Conservation (phyloP, 805 yeast genomes). For the Lipomyces kockii region DNA sequence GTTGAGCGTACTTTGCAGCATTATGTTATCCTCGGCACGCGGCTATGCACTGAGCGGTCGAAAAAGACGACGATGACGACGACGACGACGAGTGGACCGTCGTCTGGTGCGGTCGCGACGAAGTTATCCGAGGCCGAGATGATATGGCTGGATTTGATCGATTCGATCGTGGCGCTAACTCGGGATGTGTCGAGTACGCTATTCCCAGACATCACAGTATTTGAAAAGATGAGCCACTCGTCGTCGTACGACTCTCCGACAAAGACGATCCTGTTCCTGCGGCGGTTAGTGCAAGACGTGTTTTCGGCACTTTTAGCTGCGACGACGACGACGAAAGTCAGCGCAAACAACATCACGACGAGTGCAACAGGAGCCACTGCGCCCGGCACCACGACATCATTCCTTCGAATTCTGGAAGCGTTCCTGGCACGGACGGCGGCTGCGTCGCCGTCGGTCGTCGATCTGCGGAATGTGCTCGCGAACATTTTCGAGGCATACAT, state of each 20-base stretch:
- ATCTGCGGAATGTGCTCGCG: conserved; percentile 34
- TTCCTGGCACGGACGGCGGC: conserved; percentile 35
- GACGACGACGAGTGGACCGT: background rate
- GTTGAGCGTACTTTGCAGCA: conserved; percentile 31
- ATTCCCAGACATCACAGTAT: conserved; percentile 33
- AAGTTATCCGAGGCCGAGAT: conserved; percentile 28
- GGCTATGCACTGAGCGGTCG: conserved; percentile 34
- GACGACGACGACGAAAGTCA: conserved; percentile 19
- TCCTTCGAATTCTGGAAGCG: conserved; percentile 32
- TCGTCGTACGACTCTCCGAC: conserved; percentile 34
- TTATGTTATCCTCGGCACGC: conserved; percentile 32
- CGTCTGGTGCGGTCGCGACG: background rate
- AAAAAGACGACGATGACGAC: conserved; percentile 10
- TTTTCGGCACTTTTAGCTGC: conserved; percentile 37
- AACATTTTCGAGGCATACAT: conserved; percentile 37
- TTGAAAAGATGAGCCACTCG: conserved; percentile 31
- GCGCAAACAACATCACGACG: conserved; percentile 14
- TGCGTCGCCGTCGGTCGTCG: conserved; percentile 35
- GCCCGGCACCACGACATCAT: conserved; percentile 2
- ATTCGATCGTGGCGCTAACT: conserved; percentile 33
- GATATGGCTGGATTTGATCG: conserved; percentile 35
- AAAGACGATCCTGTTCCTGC: conserved; percentile 32
- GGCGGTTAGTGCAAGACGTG: conserved; percentile 37
- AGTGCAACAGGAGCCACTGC: background rate
- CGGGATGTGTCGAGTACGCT: conserved; percentile 31